These are phyloP conservation scores for Yarrowia deformans DNA, from an alignment of 805 yeast species.

Conservation along the genomic window DNA sequence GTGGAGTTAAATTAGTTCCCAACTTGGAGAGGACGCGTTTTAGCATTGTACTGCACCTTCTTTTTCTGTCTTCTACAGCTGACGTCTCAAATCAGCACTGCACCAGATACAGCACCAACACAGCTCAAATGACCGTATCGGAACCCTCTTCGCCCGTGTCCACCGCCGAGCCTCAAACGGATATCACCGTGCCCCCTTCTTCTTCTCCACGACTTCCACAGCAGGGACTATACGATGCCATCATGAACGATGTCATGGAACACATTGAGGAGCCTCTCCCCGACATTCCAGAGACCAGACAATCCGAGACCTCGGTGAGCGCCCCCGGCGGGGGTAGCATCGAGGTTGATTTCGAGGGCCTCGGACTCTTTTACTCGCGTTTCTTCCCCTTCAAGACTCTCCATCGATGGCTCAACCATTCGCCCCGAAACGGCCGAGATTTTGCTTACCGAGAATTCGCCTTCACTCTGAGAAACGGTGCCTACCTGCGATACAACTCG, in stretches of 20 bases:
- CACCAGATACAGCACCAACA: not conserved
- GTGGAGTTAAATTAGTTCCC: slow-evolving; percentile 15
- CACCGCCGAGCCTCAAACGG: slow-evolving; percentile 23
- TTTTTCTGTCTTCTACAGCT: slow-evolving; percentile 7
- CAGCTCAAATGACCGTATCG: slow-evolving; percentile 20
- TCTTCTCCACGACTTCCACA: slow-evolving; percentile 32
- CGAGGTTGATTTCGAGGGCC: slow-evolving; percentile 22
- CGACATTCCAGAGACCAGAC: slow-evolving; percentile 5
- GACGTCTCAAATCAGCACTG: not conserved
- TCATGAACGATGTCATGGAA: slow-evolving; percentile 27
- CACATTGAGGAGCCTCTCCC: slow-evolving; percentile 11
- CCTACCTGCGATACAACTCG: slow-evolving; percentile 88
- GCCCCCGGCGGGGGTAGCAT: not conserved
- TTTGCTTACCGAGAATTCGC: slow-evolving; percentile 94
- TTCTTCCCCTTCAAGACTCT: slow-evolving; percentile 78
- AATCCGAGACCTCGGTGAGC: not conserved
- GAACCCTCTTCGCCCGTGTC: slow-evolving; percentile 39
- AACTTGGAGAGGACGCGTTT: slow-evolving; percentile 12
- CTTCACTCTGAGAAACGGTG: slow-evolving; percentile 84
- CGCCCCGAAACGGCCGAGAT: slow-evolving; percentile 74
- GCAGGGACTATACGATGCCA: slow-evolving; percentile 22
- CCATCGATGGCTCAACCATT: slow-evolving; percentile 90
- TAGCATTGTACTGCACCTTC: slow-evolving; percentile 4
- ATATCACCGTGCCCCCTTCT: slow-evolving; percentile 34
- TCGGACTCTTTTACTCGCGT: slow-evolving; percentile 46